Base-by-base conservation (phyloP, 768 basidiomycete genomes). In the Gymnopilus dilepis region DNA sequence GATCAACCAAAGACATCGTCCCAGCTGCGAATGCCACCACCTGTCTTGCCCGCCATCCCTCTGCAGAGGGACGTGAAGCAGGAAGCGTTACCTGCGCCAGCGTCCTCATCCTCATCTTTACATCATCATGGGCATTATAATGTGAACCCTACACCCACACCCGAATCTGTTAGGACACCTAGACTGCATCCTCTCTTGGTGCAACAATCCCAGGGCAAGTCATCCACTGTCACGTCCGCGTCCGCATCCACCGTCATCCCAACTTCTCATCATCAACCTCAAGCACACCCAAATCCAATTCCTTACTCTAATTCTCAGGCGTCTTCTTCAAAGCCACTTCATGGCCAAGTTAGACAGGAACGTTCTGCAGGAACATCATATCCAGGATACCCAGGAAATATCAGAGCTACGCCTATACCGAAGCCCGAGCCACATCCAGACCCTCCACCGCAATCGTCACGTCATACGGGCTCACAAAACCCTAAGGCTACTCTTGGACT, bases 101-200 rank as follows among this genome's bases (percentile, higher is more conserved):
- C 47, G 19, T 38, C 57, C 13, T 40, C 4, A 19, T 24, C 37
- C n/a, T 6, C 12, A 33, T 22, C 17, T 22, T 34, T 11, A 15
- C 13, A 8, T 12, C 21, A 45, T 19, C 15, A 22, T 48, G 6
- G 41, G 17, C 37, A 17, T 5, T n/a, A 17, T 43, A 15, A 11
- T 37, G 15, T 19, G 7, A 7, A 38, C 40, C 15, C 47, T 6
- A 30, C 2, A 6, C n/a, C 30, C 17, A 50, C 30, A 4, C 28
- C 6, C 17, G 64, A 28, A 8, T n/a, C 51, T 0, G 48, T 33
- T 43, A 52, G 54, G 7, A 53, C 59, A 6, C 65, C 61, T 3
- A 62, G 48, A 58, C 55, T 58, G 15, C 66, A 66, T 38, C 65
- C 65, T 45, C 54, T 62, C 4, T 38, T 66, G 4, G 50, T 59